Evolutionary conservation across 306 rosid genomes (phyloP), one percentile per base, ranked within the genome.

Genomic region (Carpinus viminea): DNA sequence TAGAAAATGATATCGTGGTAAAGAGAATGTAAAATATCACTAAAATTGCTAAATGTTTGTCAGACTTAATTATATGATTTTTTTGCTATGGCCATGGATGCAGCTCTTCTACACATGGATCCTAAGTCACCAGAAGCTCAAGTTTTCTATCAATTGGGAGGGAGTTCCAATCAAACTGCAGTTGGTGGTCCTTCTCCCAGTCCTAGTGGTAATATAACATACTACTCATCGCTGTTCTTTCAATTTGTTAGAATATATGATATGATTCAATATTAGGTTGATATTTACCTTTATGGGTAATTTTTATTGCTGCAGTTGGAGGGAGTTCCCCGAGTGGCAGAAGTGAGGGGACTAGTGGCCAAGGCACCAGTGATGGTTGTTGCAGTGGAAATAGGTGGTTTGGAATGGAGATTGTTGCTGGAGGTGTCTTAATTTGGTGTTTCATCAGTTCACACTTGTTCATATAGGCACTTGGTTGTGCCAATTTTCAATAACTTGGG

Each of bases 91-190:
- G 52, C 7, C 12, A 60, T 81, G 69, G 41, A 68, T 79, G 71
- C 88, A 94, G 98, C 84, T 76, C 87, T 92, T 65, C 80, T 94
- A 34, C 89, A 94, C 68, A 71, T 94, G 93, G 88, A 91, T 84
- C 97, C 97, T 11, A 85, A 89, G 69, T 94, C 98, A 70, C 71
- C 82, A 7, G 93, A 92, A 68, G 97, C 98, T 59, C 93, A 91
- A 73, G 89, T 92, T 4, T 94, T 94, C 72, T 89, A 89, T 84
- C 89, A 89, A 66, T 68, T 86, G 52, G 85, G 76, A 7, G 83
- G 75, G 41, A 75, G 72, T 45, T 79, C 91, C 0, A 52, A 21
- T 8, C 71, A 62, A 21, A 34, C 38, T 12, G 78, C 26, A 24
- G 26, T 76, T 46, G 71, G 53, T 56, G 64, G 78, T 70, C 84